Base-by-base conservation (phyloP, 257 asterid genomes). In the Lycium ferocissimum region DNA sequence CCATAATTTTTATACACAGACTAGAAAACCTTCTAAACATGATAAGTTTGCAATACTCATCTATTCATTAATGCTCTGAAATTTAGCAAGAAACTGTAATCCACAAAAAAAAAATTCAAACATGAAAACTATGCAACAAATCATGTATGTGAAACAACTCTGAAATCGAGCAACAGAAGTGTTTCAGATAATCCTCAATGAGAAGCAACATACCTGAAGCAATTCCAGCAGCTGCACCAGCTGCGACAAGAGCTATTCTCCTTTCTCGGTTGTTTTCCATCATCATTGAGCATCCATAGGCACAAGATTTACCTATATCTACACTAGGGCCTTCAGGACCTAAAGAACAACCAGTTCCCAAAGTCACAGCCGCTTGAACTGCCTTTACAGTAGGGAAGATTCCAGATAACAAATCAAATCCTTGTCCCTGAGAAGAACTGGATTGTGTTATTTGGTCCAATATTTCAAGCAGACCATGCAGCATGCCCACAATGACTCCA, bases 261-360 rank as follows among this genome's bases (percentile, higher is more conserved):
- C 98, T 91, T 92, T 97, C 99, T 88, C 96, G 93, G 81, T 97
- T 97, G 92, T 92, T 97, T 89, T 97, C 99, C 98, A 95, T 97
- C 88, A 92, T 97, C 84, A 93, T 91, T 2, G 99, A 95, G 92
- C 95, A 91, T 82, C 97, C 98, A 84, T 94, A 84, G 81, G 98
- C 99, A 89, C 99, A 95, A 14, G 99, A 97, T 90, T 94, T 97
- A 49, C 98, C 99, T 87, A 97, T 97, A 88, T 97, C 99, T 18
- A 97, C 99, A 87, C 98, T 95, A n/a, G 98, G 98, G 83, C 99
- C 99, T 90, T 97, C 99, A 65, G 99, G 99, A 84, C 99, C 99
- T 78, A 97, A 90, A 87, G 99, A 97, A 89, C 99, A 91, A 40
- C 99, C 98, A 65, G 99, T 97, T 43, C 99, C 99, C 87, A 97